Conservation (phyloP, 2,329 filamentous ascomycete species). For the Incumbomyces lentus region DNA sequence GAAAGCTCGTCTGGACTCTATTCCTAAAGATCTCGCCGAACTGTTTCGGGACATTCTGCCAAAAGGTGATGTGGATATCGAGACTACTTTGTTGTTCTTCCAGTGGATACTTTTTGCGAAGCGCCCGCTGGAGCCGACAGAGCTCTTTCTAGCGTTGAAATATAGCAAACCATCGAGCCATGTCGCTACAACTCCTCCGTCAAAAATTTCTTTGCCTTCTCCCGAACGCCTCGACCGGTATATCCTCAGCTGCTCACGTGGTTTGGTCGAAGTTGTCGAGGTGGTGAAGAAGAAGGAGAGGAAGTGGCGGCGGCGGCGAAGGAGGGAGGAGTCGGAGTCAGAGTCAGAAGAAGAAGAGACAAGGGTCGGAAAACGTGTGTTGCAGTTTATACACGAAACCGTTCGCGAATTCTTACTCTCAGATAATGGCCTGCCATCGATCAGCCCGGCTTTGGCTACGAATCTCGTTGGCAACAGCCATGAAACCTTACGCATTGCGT, state of each 20-base stretch:
- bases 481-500: background rate
- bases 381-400: constrained; percentile 30
- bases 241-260: constrained; percentile 24
- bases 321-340: too few relatives aligned
- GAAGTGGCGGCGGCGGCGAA: too few relatives aligned
- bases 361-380: too few relatives aligned
- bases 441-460: constrained; percentile 8
- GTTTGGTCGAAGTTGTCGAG: constrained; percentile 24
- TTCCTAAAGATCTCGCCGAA: constrained; percentile 23
- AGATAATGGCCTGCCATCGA: constrained; percentile 17
- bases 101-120: constrained; percentile 12
- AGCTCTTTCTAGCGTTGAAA: constrained; percentile 9
- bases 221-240: constrained; percentile 6
- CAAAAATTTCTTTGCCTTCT: background rate
- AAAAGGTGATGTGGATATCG: constrained; percentile 6
- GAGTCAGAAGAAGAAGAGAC: too few relatives aligned
- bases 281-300: too few relatives aligned
- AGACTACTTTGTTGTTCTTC: constrained; percentile 8
- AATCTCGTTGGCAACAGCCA: constrained; percentile 5
- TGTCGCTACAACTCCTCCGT: background rate
- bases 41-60: constrained; percentile 16
- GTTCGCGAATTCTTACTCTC: constrained; percentile 27
- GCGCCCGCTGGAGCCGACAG: constrained; percentile 11
- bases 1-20: constrained; percentile 24
- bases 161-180: constrained; percentile 5